Percentiles rank a stretch among this genome's conserved stretches.
Evolutionary conservation across 179 eudicot genomes (phyloP).

Genomic region (Amaranthus tricolor): DNA sequence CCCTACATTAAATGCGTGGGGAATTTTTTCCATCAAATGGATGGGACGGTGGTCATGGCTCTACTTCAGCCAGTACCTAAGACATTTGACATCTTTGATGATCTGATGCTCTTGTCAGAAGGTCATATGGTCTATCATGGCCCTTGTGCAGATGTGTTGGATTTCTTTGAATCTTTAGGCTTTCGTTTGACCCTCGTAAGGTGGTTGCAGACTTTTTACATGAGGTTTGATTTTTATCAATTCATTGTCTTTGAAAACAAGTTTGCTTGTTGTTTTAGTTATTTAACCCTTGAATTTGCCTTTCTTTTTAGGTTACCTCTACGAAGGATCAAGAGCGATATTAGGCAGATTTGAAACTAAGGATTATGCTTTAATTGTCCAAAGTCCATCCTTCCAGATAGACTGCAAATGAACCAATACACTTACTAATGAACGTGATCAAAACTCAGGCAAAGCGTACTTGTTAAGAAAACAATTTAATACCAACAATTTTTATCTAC

Average conservation of each 20-base stretch:
- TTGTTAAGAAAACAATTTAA: neutral
- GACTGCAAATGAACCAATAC: neutral
- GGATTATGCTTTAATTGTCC: no score
- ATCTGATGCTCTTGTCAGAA: conserved; percentile 60
- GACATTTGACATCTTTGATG: conserved; percentile 73
- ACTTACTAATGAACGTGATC: neutral
- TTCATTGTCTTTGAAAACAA: neutral
- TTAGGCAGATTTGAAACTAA: conserved; percentile 52
- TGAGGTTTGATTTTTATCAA: conserved; percentile 23
- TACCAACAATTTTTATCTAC: no score
- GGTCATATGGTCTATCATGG: conserved; percentile 81
- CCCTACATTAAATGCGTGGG: no score
- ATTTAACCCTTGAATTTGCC: neutral
- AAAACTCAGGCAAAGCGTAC: neutral
- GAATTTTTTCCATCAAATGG: no score
- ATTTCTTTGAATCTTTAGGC: conserved; percentile 66
- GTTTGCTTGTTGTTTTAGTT: neutral
- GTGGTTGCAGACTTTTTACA: conserved; percentile 61
- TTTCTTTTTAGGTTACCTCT: conserved; percentile 70
- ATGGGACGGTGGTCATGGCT: conserved; percentile 86
- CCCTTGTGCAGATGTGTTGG: conserved; percentile 59
- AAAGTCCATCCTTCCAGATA: neutral
- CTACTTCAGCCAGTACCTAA: conserved; percentile 84
- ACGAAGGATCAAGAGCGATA: conserved; percentile 88
- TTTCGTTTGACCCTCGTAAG: conserved; percentile 71